Base-by-base conservation (phyloP, 768 basidiomycete species). In the Suillus lakei region DNA sequence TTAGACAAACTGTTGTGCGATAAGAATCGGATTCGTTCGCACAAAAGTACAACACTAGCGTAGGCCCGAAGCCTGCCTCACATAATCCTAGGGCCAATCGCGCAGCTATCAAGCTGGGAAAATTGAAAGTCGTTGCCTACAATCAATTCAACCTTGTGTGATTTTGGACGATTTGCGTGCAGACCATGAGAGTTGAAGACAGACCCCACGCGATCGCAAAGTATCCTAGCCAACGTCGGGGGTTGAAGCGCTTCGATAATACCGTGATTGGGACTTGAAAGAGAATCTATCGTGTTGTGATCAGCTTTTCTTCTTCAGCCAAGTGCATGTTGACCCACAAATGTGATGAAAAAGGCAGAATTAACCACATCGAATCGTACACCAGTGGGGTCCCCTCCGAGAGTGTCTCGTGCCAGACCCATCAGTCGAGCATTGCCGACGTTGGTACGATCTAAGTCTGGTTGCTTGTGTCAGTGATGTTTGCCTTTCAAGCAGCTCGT, bases 311-410 rank as follows among this genome's bases (percentile, higher is more conserved):
- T 32, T 30, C 28, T 56, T 28, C 28, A 36, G 50, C 28, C 28
- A n/a, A 59, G 30, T 53, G 10, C 18, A 21, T 10, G 28, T 32
- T 62, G 48, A 60, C n/a, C 21, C 23, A 73, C 88, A 71, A 90
- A 91, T 65, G 90, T 85, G 72, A 91, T 85, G 78, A 87, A 91
- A 77, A 91, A 91, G 4, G 81, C 82, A 2, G 88, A 88, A 66
- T 87, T 88, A 50, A 88, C 79, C 89, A 88, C 89, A 73, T 89
- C 88, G 69, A 88, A 91, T 9, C 84, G 77, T 46, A 78, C 69
- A 2, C 89, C 89, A 0, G 84, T 85, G 5, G 81, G 80, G 71
- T 91, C 90, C n/a, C 89, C 88, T 8, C 80, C 80, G 16, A 91
- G 83, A 15, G 78, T 75, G 67, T 90, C 87, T 38, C 84, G 70